Base-by-base conservation (phyloP, 495 filamentous ascomycete genomes). In the Lasiosphaeria ovina region DNA sequence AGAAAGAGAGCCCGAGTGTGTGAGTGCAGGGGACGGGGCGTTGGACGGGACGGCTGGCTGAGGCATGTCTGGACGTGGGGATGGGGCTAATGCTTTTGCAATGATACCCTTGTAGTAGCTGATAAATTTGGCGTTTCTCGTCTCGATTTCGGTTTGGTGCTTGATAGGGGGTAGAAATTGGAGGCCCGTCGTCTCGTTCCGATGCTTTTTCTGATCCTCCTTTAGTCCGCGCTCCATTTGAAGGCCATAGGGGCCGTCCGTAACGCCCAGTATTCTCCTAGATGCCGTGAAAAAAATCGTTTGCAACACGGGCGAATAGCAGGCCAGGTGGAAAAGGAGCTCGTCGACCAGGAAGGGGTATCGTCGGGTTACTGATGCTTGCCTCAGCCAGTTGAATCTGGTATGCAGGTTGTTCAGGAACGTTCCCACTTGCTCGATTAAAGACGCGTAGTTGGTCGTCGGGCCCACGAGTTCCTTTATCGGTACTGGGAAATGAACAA, bases 311-410 rank as follows among this genome's bases (percentile, higher is more conserved):
- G 80, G 74, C 0, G 88, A 90, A 10, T 67, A 70, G 24, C 88
- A 72, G 2, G 67, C 61, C n/a, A 90, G 75, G 14, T 57, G 50
- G 3, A 54, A 59, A 24, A 80, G 62, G 1, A 91, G 70, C 67
- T 92, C 89, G 47, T 79, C 77, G 38, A 87, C 77, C 6, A 89
- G 68, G 9, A 84, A 83, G 24, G 88, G 88, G 66, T 81, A 87
- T 31, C 54, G 45, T 42, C 72, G 64, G 1, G 14, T 24, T 32
- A 51, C 5, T 0, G 58, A 36, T 9, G 10, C 17, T 2, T 17
- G 31, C 6, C 47, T 35, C 2, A 73, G 51, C 1, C 0, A 0
- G 0, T 11, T 6, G 67, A 69, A 66, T 68, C 67, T 54, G 54
- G 68, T 10, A 8, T 61, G 55, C 63, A 85, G 16, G 56, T 62